phyloP scores from a whole-genome alignment of 148 eudicot species.

The Rhododendron mucronatum region DNA sequence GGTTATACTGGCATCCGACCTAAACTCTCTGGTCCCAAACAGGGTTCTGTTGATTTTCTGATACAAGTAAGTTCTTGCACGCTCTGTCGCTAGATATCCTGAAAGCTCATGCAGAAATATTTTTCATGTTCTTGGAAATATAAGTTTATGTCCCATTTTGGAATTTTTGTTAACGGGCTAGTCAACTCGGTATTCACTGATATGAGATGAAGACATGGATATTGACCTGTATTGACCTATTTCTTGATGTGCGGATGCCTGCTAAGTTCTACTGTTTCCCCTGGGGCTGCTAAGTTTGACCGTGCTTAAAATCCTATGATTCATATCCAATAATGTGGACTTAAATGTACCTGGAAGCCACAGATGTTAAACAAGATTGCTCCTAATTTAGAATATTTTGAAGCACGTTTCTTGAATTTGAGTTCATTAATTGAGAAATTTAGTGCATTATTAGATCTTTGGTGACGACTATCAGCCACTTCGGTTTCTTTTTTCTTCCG shows the following conservation, averaged over 20 bases:
- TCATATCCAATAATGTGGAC: neutral
- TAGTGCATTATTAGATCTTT: no score
- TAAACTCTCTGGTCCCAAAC: conserved; percentile 71
- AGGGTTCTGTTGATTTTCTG: conserved; percentile 62
- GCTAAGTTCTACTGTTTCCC: neutral
- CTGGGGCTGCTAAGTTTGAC: neutral
- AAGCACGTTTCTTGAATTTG: no score
- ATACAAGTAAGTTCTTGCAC: conserved; percentile 50
- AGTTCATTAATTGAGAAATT: no score
- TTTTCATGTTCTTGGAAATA: neutral
- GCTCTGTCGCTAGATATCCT: neutral
- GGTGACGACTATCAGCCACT: no score
- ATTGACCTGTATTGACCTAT: neutral
- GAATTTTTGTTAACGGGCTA: neutral
- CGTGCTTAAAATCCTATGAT: neutral
- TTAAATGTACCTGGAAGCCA: no score
- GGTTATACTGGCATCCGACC: conserved; percentile 90
- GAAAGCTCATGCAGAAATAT: neutral
- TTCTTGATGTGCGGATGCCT: neutral
- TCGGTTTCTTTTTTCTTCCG: no score
- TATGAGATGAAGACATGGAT: neutral
- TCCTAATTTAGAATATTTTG: no score
- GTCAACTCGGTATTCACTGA: neutral
- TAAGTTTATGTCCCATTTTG: neutral
- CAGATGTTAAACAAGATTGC: no score